These are phyloP conservation scores for Dactylorhiza incarnata DNA, from an alignment of 106 monocot species.

Conservation along the genomic window DNA sequence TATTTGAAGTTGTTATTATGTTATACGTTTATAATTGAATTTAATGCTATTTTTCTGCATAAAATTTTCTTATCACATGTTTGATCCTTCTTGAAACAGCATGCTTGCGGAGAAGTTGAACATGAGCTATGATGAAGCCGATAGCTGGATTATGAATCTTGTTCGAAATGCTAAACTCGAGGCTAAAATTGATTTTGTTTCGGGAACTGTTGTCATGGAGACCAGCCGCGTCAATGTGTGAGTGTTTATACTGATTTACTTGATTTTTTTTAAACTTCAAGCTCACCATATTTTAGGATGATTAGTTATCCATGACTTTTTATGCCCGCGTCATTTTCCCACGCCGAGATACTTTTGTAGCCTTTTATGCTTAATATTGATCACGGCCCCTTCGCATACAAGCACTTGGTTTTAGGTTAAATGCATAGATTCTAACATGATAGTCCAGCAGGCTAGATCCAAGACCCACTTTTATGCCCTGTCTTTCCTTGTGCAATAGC, in stretches of 20 bases:
- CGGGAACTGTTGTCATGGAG: slow-evolving; percentile 56
- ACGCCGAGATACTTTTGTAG: background rate
- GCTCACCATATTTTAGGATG: too few species aligned
- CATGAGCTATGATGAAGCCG: slow-evolving; percentile 87
- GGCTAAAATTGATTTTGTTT: slow-evolving; percentile 63
- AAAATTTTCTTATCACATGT: too few species aligned
- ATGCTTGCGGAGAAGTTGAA: slow-evolving; percentile 81
- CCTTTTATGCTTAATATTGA: background rate
- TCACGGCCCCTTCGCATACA: background rate
- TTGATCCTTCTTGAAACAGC: slow-evolving; percentile 22
- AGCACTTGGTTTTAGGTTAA: background rate
- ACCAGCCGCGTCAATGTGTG: slow-evolving; percentile 48
- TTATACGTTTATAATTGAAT: too few species aligned
- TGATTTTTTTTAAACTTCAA: too few species aligned
- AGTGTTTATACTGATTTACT: slow-evolving; percentile 9
- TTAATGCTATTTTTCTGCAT: too few species aligned
- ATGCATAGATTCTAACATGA: background rate
- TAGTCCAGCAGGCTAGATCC: too few species aligned
- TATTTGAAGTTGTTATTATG: too few species aligned
- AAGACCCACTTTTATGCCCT: too few species aligned
- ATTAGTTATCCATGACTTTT: too few species aligned
- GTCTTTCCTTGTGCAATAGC: too few species aligned
- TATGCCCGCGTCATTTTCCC: too few species aligned
- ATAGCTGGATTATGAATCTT: slow-evolving; percentile 88
- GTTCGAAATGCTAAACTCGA: slow-evolving; percentile 77